Conservation (phyloP, 2,329 filamentous ascomycete genomes). For the Diaporthe caulivora region DNA sequence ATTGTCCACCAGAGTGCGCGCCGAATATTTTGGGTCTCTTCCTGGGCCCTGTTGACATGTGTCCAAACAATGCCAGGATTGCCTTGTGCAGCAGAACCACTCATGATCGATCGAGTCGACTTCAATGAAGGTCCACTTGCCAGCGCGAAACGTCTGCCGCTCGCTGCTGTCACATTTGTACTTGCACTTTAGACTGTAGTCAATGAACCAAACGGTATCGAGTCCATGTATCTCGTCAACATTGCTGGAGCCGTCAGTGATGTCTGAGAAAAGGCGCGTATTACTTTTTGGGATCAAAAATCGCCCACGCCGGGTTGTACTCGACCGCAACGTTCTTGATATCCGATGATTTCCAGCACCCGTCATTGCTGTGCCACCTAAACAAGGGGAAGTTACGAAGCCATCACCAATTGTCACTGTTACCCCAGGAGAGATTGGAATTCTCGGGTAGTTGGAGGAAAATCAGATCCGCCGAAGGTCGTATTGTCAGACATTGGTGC, state of each 20-base stretch:
- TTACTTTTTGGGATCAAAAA: not conserved
- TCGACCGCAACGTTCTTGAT: slow-evolving; percentile 3
- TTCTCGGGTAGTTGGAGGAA: not conserved
- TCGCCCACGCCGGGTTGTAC: not conserved
- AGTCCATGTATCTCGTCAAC: not conserved
- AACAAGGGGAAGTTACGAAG: not conserved
- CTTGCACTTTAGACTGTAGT: not conserved
- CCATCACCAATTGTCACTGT: not conserved
- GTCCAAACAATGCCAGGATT: not conserved
- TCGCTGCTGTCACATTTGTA: not conserved
- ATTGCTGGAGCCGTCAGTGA: not conserved
- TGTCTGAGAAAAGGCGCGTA: not conserved
- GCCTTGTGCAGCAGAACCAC: not conserved
- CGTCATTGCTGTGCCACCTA: not conserved
- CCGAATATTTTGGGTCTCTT: too few relatives aligned
- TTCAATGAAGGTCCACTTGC: slow-evolving; percentile 3
- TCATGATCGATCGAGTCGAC: not conserved
- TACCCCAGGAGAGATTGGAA: not conserved
- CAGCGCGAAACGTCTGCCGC: not conserved
- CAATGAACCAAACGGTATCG: not conserved
- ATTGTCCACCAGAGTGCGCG: not conserved
- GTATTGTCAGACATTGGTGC: not conserved
- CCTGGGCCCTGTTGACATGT: not conserved
- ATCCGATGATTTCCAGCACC: not conserved
- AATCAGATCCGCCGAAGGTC: not conserved